A percentile compares a stretch with the other conserved stretches of the same genome.
phyloP scores from a whole-genome alignment of 129 eudicot genomes.

The Mikania micrantha region DNA sequence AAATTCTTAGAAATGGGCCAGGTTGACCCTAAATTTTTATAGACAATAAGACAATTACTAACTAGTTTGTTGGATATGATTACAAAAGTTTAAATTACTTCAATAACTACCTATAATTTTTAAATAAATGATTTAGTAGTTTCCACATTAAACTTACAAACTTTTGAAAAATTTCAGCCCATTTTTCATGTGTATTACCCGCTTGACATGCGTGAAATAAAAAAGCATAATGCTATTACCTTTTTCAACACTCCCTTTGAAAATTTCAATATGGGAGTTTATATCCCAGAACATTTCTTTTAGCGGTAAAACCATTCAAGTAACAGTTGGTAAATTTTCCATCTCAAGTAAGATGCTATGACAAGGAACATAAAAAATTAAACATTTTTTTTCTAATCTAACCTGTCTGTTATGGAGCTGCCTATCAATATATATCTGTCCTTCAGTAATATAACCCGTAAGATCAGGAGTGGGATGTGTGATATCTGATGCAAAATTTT shows the following conservation, averaged over 20 bases:
- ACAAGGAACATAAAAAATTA: not conserved
- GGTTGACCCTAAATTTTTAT: not conserved
- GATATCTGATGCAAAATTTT: slow-evolving; percentile 51
- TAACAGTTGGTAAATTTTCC: not conserved
- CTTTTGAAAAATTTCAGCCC: not conserved
- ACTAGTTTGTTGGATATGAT: not conserved
- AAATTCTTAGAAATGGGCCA: not conserved
- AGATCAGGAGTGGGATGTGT: slow-evolving; percentile 99
- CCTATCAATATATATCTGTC: slow-evolving; percentile 93
- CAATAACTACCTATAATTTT: not conserved
- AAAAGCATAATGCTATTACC: not conserved
- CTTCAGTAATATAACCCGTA: slow-evolving; percentile 98
- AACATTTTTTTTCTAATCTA: not conserved
- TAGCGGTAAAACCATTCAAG: not conserved
- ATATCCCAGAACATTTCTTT: not conserved
- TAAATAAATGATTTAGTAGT: not conserved
- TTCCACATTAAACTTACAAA: not conserved
- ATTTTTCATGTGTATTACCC: not conserved
- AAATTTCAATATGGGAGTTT: not conserved
- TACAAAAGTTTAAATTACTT: not conserved
- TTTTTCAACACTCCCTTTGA: too few species aligned
- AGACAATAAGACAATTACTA: not conserved
- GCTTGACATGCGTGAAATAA: not conserved
- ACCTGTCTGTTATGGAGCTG: slow-evolving; percentile 98
- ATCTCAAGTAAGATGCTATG: not conserved